These are phyloP conservation scores for Neopestalotiopsis sp. DNA, from an alignment of 2,329 filamentous ascomycete species.

Conservation along the genomic window DNA sequence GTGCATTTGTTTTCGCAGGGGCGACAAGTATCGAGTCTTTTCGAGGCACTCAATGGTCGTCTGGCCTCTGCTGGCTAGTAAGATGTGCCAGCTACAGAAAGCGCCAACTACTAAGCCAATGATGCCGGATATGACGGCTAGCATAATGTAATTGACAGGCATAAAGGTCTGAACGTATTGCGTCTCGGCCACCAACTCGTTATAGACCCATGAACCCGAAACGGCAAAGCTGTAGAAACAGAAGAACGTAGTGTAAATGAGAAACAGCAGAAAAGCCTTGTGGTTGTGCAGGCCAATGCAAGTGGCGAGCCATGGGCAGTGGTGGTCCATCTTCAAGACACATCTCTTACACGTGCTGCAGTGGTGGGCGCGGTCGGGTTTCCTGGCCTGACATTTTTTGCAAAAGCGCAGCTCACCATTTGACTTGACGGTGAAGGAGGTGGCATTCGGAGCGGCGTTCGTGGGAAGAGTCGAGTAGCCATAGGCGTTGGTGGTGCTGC, in stretches of 20 bases:
- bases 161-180: constrained; percentile 77
- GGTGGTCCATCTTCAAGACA: constrained; percentile 99
- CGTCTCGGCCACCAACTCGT: constrained; percentile 75
- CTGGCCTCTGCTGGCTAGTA: constrained; percentile 77
- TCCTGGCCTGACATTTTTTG: constrained; percentile 95
- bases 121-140: constrained; percentile 86
- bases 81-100: constrained; percentile 92
- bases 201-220: constrained; percentile 82
- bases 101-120: constrained; percentile 88
- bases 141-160: constrained; percentile 89
- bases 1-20: constrained; percentile 74
- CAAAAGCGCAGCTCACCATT: constrained; percentile 88
- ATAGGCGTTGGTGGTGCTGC: constrained; percentile 67
- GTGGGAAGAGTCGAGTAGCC: constrained; percentile 85
- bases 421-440: constrained; percentile 89
- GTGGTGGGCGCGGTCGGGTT: constrained; percentile 95
- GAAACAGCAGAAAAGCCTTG: constrained; percentile 92
- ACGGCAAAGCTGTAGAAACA: constrained; percentile 83
- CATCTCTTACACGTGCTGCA: constrained; percentile 94
- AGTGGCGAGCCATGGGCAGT: constrained; percentile 96
- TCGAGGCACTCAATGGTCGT: constrained; percentile 97
- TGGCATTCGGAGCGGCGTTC: constrained; percentile 64
- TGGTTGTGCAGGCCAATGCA: constrained; percentile 95
- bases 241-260: constrained; percentile 88
- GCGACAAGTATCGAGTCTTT: constrained; percentile 91